phyloP scores from a whole-genome alignment of 83 land plant genomes.

The Picea mariana region DNA sequence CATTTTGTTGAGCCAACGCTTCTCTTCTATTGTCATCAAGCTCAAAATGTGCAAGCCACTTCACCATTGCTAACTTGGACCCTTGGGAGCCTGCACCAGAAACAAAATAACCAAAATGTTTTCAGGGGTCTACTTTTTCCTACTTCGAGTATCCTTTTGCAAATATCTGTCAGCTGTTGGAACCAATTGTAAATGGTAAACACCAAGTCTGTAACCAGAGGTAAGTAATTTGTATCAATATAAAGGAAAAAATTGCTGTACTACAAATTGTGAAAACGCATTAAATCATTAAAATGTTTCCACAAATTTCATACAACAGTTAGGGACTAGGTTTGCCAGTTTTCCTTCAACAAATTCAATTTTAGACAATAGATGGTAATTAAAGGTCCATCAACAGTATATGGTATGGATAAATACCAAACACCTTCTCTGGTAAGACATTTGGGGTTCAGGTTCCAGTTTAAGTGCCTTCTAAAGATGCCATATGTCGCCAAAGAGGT shows the following conservation, averaged over 20 bases:
- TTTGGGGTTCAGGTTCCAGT: background rate
- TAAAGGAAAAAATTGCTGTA: background rate
- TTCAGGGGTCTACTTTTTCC: background rate
- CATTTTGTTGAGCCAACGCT: constrained; percentile 18
- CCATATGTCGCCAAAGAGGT: background rate
- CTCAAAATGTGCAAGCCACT: constrained; percentile 13
- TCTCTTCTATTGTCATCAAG: constrained; percentile 24
- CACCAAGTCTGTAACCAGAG: background rate
- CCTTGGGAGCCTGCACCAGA: constrained; percentile 8
- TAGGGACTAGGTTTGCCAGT: background rate
- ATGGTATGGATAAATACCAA: too few species aligned
- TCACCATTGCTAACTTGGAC: constrained; percentile 16
- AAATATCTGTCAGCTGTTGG: background rate
- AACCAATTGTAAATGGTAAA: background rate
- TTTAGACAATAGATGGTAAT: background rate
- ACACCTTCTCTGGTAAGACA: background rate
- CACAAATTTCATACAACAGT: background rate
- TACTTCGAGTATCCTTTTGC: background rate
- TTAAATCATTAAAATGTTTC: background rate
- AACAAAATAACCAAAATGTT: background rate
- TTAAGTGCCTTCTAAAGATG: background rate
- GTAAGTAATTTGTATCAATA: background rate
- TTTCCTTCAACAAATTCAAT: background rate
- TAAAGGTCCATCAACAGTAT: too few species aligned
- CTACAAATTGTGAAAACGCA: background rate